phyloP scores from a whole-genome alignment of 371 early-diverging fungal species.

The Rhizopus microsporus region DNA sequence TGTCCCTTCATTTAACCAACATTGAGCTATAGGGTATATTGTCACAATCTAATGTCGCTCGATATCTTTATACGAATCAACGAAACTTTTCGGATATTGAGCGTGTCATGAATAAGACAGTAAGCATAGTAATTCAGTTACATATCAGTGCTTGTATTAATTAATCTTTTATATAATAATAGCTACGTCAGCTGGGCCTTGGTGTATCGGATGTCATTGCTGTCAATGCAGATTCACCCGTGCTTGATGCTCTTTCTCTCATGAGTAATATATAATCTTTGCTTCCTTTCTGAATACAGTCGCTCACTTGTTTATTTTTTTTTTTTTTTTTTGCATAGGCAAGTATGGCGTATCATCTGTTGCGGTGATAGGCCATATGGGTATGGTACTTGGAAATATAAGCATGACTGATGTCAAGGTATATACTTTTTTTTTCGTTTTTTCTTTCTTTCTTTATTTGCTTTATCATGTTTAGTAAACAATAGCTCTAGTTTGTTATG shows the following conservation, averaged over 20 bases:
- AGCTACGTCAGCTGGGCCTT: constrained; percentile 56
- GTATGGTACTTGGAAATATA: constrained; percentile 67
- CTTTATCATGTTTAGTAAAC: neutral
- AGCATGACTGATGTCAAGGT: constrained; percentile 73
- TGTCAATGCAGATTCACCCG: constrained; percentile 52
- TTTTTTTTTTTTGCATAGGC: constrained; percentile 26
- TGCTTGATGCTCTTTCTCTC: constrained; percentile 56
- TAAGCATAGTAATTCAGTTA: constrained; percentile 18
- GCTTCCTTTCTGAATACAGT: no score
- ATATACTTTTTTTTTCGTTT: neutral
- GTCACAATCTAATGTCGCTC: constrained; percentile 74
- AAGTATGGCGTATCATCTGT: constrained; percentile 63
- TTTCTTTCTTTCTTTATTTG: no score
- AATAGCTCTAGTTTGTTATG: constrained; percentile 32
- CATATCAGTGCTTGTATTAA: neutral
- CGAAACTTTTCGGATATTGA: constrained; percentile 43
- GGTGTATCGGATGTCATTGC: constrained; percentile 57
- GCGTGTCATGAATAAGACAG: constrained; percentile 42
- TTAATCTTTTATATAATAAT: neutral
- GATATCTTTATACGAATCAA: constrained; percentile 60
- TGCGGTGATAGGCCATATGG: constrained; percentile 60
- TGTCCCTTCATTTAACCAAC: neutral
- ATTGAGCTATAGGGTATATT: constrained; percentile 62
- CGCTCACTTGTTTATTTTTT: neutral
- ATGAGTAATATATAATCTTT: constrained; percentile 50